A percentile compares a stretch with the other conserved stretches of the same genome.
Evolutionary conservation across 2,329 filamentous ascomycete genomes (phyloP).

Genomic region (Apiospora rasikravindrae): DNA sequence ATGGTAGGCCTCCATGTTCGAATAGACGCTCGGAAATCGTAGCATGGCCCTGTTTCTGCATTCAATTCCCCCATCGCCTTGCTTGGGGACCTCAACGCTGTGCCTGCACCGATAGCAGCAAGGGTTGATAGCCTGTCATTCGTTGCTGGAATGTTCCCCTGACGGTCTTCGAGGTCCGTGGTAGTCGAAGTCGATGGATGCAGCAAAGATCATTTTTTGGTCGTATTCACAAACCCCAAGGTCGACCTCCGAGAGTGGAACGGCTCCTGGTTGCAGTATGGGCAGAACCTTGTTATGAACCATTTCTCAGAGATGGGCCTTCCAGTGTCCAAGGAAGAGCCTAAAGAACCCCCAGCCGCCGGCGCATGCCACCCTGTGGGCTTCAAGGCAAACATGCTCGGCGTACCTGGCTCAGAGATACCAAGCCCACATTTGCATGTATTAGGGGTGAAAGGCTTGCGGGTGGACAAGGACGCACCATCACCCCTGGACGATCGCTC

Average conservation of each 20-base stretch:
- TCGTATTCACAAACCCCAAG: not conserved
- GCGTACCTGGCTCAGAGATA: not conserved
- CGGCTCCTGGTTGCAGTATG: not conserved
- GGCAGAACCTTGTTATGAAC: not conserved
- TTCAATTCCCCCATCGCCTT: no score
- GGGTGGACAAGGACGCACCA: not conserved
- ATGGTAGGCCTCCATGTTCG: no score
- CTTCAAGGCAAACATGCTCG: not conserved
- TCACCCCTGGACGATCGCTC: not conserved
- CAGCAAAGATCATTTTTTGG: not conserved
- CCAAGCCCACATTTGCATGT: no score
- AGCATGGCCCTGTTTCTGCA: no score
- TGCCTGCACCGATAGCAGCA: no score
- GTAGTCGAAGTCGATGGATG: not conserved
- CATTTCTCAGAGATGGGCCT: not conserved
- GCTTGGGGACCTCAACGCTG: no score
- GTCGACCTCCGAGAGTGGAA: not conserved
- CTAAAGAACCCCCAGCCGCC: not conserved
- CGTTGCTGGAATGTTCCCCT: no score
- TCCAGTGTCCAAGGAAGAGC: not conserved
- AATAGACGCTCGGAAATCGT: no score
- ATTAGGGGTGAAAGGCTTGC: not conserved
- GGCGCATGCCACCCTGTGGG: not conserved
- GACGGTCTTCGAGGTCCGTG: not conserved
- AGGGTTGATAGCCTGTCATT: no score